These are phyloP conservation scores for Debaryomycetaceae sp. DNA, from an alignment of 1,139 yeast genomes.

Conservation along the genomic window DNA sequence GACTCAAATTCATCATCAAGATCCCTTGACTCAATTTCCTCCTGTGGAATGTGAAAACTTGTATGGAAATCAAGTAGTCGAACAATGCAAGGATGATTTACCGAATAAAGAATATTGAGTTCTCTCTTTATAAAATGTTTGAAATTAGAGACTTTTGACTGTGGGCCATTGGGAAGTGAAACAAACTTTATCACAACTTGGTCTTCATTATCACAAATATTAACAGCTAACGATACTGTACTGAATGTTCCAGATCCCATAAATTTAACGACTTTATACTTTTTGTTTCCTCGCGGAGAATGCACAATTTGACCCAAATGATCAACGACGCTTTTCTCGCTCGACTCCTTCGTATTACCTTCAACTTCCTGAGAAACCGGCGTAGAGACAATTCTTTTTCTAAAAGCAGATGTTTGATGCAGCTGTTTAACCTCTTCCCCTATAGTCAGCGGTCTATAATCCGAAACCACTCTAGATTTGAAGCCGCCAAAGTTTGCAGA, in stretches of 20 bases:
- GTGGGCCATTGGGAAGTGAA: constrained; percentile 27
- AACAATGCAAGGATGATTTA: constrained; percentile 42
- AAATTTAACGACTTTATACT: constrained; percentile 23
- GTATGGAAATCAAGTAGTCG: constrained; percentile 33
- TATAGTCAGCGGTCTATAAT: constrained; percentile 27
- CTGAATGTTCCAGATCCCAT: constrained; percentile 64
- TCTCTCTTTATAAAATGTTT: constrained; percentile 77
- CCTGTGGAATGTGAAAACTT: constrained; percentile 17
- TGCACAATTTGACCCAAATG: constrained; percentile 11
- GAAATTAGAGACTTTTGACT: constrained; percentile 34
- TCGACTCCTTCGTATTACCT: background rate
- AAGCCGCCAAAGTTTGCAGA: background rate
- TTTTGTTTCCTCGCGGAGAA: constrained; percentile 11
- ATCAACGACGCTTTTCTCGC: constrained; percentile 1
- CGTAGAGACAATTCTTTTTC: constrained; percentile 21
- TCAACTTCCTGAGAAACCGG: constrained; percentile 14
- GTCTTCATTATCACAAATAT: constrained; percentile 13
- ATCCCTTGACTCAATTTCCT: constrained; percentile 18
- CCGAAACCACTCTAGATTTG: constrained; percentile 28
- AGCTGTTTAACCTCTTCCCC: constrained; percentile 19
- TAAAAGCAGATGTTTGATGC: constrained; percentile 9
- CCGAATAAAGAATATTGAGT: constrained; percentile 54
- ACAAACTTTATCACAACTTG: constrained; percentile 44
- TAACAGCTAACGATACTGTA: constrained; percentile 47
- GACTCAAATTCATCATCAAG: constrained; percentile 15